Evolutionary conservation across 768 basidiomycete species (phyloP), one percentile per base, ranked within the genome.

Genomic region (Serendipita indica): DNA sequence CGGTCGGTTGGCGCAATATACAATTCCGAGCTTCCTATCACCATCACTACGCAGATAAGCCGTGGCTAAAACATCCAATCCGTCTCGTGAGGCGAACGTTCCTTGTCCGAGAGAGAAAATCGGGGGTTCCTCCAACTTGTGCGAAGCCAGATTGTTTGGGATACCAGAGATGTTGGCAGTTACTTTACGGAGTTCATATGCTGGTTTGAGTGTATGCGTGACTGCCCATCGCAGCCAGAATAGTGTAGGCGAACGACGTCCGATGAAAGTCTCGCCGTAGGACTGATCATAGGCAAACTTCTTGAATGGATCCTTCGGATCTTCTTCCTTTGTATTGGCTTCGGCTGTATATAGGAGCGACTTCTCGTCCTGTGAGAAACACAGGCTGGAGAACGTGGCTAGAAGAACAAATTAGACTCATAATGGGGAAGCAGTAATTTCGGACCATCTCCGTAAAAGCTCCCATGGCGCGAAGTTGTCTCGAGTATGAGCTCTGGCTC

Each of bases 341-440:
- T 86, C 84, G 2, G 83, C 84, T 2, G 74, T 73, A 61, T 86
- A 86, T 13, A 83, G 63, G 7, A 86, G 63, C 0, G 75, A 72
- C 2, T 70, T 67, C 60, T 81, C 79, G 2, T 76, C 72, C 0
- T 75, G 74, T 3, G 78, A 74, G 66, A 85, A 86, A 0, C 73
- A 71, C 12, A 83, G 67, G 0, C 76, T 74, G 2, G 73, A 72
- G 14, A 83, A 64, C 57, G 69, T 74, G 57, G 82, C 83, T 85
- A 59, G 13, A 3, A 35, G 3, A 18, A 22, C 10, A 12, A 4
- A 10, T n/a, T 58, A 3, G 43, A 3, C 18, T 32, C 13, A 4
- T 3, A 4, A 3, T 3, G 10, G 18, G 14, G 20, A 7, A 34
- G 12, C 39, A 37, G 16, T 33, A 4, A 22, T 1, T 60, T 20